These are phyloP conservation scores for Moelleriella libera DNA, from an alignment of 2,329 filamentous ascomycete species.

Conservation along the genomic window DNA sequence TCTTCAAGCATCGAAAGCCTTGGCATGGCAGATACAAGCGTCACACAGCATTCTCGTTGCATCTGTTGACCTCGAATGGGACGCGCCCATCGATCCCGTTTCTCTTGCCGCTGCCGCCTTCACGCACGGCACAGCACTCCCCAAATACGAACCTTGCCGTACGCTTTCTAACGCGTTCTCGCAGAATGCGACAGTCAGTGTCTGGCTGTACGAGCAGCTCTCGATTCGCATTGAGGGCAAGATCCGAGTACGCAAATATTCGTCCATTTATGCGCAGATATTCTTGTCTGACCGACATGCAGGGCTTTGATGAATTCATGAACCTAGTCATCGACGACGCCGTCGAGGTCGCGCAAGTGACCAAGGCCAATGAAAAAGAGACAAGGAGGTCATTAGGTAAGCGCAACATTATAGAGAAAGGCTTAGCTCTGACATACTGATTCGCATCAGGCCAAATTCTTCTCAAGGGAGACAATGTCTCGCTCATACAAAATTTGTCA, in stretches of 20 bases:
- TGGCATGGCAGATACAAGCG: background rate
- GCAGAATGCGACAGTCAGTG: slow-evolving; percentile 69
- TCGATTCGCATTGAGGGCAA: slow-evolving; percentile 90
- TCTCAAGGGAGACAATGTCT: slow-evolving; percentile 80
- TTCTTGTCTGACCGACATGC: background rate
- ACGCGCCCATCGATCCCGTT: too few species aligned
- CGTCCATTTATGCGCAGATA: background rate
- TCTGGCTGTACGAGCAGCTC: slow-evolving; percentile 97
- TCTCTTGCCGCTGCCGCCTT: too few species aligned
- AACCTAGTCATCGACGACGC: slow-evolving; percentile 95
- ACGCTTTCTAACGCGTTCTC: background rate
- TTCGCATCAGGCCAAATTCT: slow-evolving; percentile 60
- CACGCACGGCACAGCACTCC: background rate
- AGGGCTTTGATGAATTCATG: slow-evolving; percentile 99
- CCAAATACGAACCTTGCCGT: background rate
- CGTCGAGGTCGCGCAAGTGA: slow-evolving; percentile 75
- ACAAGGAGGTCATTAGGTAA: slow-evolving; percentile 64
- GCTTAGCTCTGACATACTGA: background rate
- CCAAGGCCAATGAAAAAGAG: slow-evolving; percentile 65
- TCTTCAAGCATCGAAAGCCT: background rate
- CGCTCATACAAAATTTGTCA: slow-evolving; percentile 50
- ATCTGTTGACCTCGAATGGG: too few species aligned
- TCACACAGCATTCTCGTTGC: background rate
- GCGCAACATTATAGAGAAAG: slow-evolving; percentile 14
- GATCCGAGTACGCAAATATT: slow-evolving; percentile 54